phyloP scores from a whole-genome alignment of 2,329 filamentous ascomycete genomes.

The Sporothrix pallida region DNA sequence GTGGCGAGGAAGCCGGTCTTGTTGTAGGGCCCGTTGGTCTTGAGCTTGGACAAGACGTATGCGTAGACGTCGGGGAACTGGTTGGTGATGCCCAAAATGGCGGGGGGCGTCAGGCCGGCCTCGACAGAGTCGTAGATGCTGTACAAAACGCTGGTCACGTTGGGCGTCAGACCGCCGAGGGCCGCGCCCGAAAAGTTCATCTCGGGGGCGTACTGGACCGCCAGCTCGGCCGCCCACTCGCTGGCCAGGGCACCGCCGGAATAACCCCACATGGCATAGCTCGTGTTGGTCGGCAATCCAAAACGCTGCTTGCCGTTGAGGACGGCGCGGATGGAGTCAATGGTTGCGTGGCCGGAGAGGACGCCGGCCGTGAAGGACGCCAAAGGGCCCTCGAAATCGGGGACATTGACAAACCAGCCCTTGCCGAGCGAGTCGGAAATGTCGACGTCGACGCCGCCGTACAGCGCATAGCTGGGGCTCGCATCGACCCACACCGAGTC shows the following conservation, averaged over 20 bases:
- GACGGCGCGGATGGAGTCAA: conserved; percentile 52
- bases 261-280: conserved; percentile 58
- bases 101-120: conserved; percentile 48
- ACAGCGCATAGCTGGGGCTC: conserved; percentile 47
- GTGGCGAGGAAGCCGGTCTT: conserved; percentile 45
- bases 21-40: conserved; percentile 44
- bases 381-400: conserved; percentile 53
- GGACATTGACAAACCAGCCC: conserved; percentile 53
- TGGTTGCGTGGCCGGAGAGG: conserved; percentile 50
- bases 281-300: conserved; percentile 44
- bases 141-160: conserved; percentile 47
- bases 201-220: conserved; percentile 55
- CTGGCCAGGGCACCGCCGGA: conserved; percentile 57
- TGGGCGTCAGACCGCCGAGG: conserved; percentile 53
- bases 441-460: conserved; percentile 40
- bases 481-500: conserved; percentile 49
- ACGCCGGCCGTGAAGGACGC: conserved; percentile 52
- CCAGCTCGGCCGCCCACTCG: conserved; percentile 58
- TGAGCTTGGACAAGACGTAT: conserved; percentile 42
- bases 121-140: conserved; percentile 43
- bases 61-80: conserved; percentile 45
- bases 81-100: conserved; percentile 45
- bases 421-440: conserved; percentile 47
- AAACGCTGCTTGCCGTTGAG: conserved; percentile 40
- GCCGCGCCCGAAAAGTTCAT: conserved; percentile 53